Evolutionary conservation across 2,329 filamentous ascomycete species (phyloP), one percentile per base, ranked within the genome.

Genomic region (Exophiala lecanii-corni): DNA sequence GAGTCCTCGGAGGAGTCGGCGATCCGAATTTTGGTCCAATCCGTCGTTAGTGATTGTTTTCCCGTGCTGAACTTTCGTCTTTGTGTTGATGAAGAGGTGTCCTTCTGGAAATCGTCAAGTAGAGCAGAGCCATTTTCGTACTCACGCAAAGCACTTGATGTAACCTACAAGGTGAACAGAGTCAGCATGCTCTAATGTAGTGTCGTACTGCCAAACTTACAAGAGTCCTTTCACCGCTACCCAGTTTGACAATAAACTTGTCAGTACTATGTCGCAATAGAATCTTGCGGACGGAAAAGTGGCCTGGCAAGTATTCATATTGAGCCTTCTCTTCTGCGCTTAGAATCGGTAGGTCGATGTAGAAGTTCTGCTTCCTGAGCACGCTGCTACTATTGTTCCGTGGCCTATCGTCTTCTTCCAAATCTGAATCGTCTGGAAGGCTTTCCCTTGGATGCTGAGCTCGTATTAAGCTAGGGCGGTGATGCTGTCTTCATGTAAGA

Each of bases 271-370:
- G 53, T 23, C 67, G 50, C 17, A 50, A 44, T 35, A 66, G 53
- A 36, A 69, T 51, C 19, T 55, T 56, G 13, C 52, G 54, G 9
- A 62, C 60, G 5, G 53, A 48, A 41, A 60, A 66, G 50, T 68
- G 64, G 9, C 65, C 65, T 1, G 65, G 64, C 10, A 69, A 53
- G 41, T 56, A 65, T 10, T 64, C 55, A 49, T 67, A 70, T 15
- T 64, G 59, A 9, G 61, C 53, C 15, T 51, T 47, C 38, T 64
- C 58, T 5, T 56, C 41, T 30, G 65, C 56, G 3, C 55, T 39
- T 4, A 65, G 39, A 1, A 15, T 33, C 7, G 66, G 65, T 9
- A 66, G 45, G 20, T 62, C 49, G 23, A 69, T 57, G 26, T 55
- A 57, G 41, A 55, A 50, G 20, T 37, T 30, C 21, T 45, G 28